A percentile compares a stretch with the other conserved stretches of the same genome.
phyloP scores from a whole-genome alignment of 148 eudicot genomes.

The Vaccinium corymbosum region DNA sequence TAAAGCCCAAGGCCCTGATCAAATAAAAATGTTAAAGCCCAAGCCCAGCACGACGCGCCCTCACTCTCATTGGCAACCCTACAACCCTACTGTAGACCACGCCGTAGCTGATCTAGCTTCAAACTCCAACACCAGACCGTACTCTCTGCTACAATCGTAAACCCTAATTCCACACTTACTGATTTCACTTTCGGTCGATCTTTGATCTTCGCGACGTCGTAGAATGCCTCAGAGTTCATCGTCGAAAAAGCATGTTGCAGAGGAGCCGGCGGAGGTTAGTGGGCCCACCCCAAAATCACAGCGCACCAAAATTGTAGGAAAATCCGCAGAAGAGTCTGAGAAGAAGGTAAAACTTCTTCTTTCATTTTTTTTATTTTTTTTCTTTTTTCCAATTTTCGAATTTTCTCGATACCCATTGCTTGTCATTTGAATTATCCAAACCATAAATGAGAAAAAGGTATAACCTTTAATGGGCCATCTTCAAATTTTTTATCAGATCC shows the following conservation, averaged over 20 bases:
- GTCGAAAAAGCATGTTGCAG: conserved; percentile 29
- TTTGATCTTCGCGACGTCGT: neutral
- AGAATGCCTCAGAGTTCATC: conserved; percentile 39
- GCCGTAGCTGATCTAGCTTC: conserved; percentile 9
- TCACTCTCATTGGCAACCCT: conserved; percentile 4
- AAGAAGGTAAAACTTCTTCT: conserved; percentile 30
- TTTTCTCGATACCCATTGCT: neutral
- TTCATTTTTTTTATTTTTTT: neutral
- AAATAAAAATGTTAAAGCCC: neutral
- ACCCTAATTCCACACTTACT: neutral
- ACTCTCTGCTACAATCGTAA: neutral
- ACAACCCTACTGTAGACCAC: neutral
- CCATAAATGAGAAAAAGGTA: neutral
- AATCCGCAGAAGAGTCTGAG: conserved; percentile 39
- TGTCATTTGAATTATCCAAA: neutral
- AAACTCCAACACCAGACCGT: neutral
- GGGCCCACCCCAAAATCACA: conserved; percentile 44
- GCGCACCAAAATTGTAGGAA: conserved; percentile 43
- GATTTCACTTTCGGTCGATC: neutral
- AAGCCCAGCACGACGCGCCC: neutral
- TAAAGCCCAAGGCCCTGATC: neutral
- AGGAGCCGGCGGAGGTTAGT: conserved; percentile 35
- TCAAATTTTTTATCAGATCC: neutral
- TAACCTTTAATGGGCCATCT: neutral
- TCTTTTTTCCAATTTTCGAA: neutral